Evolutionary conservation across 1,139 yeast species (phyloP), one percentile per base, ranked within the genome.

Genomic region (Debaryomycetaceae sp.): DNA sequence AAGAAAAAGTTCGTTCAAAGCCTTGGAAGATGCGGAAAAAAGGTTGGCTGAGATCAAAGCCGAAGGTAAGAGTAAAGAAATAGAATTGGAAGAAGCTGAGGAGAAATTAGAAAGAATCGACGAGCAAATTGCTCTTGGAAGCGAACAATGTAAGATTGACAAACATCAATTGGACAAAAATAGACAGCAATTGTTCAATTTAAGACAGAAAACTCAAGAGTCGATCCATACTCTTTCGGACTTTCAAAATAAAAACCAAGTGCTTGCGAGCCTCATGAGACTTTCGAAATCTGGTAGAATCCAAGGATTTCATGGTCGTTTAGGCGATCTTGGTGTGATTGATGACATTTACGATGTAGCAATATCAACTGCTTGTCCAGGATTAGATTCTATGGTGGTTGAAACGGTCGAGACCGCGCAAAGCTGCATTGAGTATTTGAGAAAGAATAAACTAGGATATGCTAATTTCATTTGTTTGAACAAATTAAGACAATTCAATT

Each of bases 401-500:
- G 97, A 89, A 38, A 81, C 91, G 0, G 98, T 92, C 7, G 96
- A 87, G 51, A 84, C 87, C 24, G 98, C 96, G 1, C 97, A 89
- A 58, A 80, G 79, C 36, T 92, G 98, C 61, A 87, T 94, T 44
- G 94, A 87, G 40, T 85, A 87, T 52, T 72, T 94, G 55, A 75
- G 98, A 43, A 83, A 84, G 53, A 86, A 87, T 53, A 83, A 83
- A 46, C 70, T 91, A 31, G 99, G 99, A 0, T 84, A 91, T 50
- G 96, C 96, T 5, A 81, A 85, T 46, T 92, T 94, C 56, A 85
- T 92, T 44, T 75, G 94, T 32, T 69, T 94, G 46, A 81, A 84
- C 47, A 86, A 88, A 56, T 67, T 92, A 44, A 75, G 91, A 37
- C 73, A 73, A 32, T 83, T 82, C 52, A 76, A 83, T 49, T 52